Evolutionary conservation across 208 protist genomes (phyloP), one percentile per base, ranked within the genome.

Genomic region (Leishmania braziliensis): DNA sequence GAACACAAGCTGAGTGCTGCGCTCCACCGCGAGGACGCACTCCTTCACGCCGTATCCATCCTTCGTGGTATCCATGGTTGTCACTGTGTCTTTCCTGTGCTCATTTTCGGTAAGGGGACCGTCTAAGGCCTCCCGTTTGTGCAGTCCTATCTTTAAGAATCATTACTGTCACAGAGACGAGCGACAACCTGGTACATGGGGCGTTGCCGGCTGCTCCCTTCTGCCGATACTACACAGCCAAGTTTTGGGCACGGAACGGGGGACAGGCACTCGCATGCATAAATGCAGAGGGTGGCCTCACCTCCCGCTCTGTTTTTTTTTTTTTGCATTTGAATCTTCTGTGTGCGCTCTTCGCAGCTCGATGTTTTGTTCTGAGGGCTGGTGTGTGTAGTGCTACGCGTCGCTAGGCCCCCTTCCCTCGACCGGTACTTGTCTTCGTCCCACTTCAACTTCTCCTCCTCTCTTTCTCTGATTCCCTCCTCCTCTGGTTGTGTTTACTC

Each of bases 401-500:
- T 14, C 23, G 68, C 3, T 8, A 12, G 53, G 75, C 26, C 39
- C 29, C 29, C 29, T 39, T 68, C 14, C 29, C 14, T 72, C 20
- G 23, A 29, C 26, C 26, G 46, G 68, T 73, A 29, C 46, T 10
- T 20, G 14, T 50, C 18, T n/a, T 50, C 12, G 46, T 20, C 26
- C 14, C 68, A 68, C 33, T 66, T 56, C 20, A 70, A 69, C 39
- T 71, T 70, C 46, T 39, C 50, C 60, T 77, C 26, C 12, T n/a
- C 63, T 54, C 74, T 62, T 58, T 82, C 65, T 80, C 70, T 78
- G 36, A 78, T 78, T 29, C 68, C 74, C 39, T 65, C 36, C 26
- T 53, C 68, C 29, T 8, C 29, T 36, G 68, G 66, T 18, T 14
- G 58, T 69, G 65, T n/a, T 72, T 46, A 5, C 33, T 46, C 66